Conservation (phyloP, 805 yeast species). For the Kodamaea nitidulidarum region DNA sequence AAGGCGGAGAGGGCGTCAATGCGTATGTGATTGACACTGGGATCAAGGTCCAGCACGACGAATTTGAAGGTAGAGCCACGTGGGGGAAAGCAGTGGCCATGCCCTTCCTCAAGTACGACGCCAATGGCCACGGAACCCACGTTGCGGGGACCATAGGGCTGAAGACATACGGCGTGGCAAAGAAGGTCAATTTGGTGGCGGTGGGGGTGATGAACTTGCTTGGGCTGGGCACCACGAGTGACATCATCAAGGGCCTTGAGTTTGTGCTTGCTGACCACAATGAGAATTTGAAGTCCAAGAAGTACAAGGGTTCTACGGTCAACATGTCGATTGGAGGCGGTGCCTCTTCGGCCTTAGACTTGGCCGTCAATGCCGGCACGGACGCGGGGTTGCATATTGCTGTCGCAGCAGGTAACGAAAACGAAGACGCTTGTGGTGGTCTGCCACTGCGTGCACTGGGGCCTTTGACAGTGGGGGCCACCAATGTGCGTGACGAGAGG, state of each 20-base stretch:
- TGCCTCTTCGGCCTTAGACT: slow-evolving; percentile 77
- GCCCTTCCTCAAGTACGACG: slow-evolving; percentile 46
- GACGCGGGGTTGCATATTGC: slow-evolving; percentile 87
- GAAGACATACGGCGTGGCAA: slow-evolving; percentile 77
- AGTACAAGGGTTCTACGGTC: slow-evolving; percentile 81
- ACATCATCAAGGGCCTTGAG: slow-evolving; percentile 43
- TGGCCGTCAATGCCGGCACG: slow-evolving; percentile 88
- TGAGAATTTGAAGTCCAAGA: slow-evolving; percentile 46
- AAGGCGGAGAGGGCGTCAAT: slow-evolving; percentile 49
- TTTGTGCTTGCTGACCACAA: slow-evolving; percentile 38
- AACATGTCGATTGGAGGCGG: slow-evolving; percentile 97
- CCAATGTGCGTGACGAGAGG: slow-evolving; percentile 81
- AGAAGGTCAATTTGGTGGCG: slow-evolving; percentile 42
- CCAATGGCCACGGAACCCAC: slow-evolving; percentile 92
- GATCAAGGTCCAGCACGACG: slow-evolving; percentile 54
- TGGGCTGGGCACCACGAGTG: slow-evolving; percentile 40
- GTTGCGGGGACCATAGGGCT: slow-evolving; percentile 89
- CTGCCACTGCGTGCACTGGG: slow-evolving; percentile 87
- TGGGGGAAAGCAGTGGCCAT: slow-evolving; percentile 48
- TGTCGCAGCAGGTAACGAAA: slow-evolving; percentile 95
- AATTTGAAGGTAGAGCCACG: slow-evolving; percentile 58
- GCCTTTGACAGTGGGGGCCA: slow-evolving; percentile 93
- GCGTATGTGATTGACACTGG: slow-evolving; percentile 89
- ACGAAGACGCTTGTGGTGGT: slow-evolving; percentile 85
- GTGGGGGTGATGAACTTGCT: slow-evolving; percentile 38